Conservation (phyloP, 371 early-diverging fungal genomes). For the Haplosporangium sp. region DNA sequence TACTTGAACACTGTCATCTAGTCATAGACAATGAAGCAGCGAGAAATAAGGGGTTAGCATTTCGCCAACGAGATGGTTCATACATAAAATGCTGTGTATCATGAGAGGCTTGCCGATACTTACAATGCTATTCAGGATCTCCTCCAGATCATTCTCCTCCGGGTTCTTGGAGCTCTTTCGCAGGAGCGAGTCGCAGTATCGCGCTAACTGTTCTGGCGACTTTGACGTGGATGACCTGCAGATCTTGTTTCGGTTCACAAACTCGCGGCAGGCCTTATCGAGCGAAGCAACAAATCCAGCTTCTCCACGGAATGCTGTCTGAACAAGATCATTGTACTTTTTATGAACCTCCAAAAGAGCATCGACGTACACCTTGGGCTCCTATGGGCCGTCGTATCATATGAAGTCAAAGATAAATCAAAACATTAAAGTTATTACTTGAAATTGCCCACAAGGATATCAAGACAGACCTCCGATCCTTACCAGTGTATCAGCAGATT, state of each 20-base stretch:
- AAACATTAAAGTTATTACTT: background rate
- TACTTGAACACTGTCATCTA: conserved; percentile 86
- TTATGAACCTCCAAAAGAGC: conserved; percentile 83
- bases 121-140: conserved; percentile 85
- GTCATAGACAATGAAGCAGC: background rate
- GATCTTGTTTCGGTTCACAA: conserved; percentile 89
- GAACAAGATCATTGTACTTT: conserved; percentile 81
- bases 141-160: conserved; percentile 89
- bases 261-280: conserved; percentile 93
- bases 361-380: conserved; percentile 88
- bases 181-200: conserved; percentile 86
- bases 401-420: background rate
- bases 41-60: background rate
- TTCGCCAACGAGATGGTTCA: background rate
- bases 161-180: conserved; percentile 86
- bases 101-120: conserved; percentile 25
- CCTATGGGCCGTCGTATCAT: conserved; percentile 51
- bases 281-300: conserved; percentile 93
- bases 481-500: conserved; percentile 61
- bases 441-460: background rate
- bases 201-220: conserved; percentile 88
- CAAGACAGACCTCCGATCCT: background rate
- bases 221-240: conserved; percentile 78
- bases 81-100: background rate
- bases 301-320: conserved; percentile 82